phyloP scores from a whole-genome alignment of 2,329 filamentous ascomycete species.

The Aspergillus sojae region DNA sequence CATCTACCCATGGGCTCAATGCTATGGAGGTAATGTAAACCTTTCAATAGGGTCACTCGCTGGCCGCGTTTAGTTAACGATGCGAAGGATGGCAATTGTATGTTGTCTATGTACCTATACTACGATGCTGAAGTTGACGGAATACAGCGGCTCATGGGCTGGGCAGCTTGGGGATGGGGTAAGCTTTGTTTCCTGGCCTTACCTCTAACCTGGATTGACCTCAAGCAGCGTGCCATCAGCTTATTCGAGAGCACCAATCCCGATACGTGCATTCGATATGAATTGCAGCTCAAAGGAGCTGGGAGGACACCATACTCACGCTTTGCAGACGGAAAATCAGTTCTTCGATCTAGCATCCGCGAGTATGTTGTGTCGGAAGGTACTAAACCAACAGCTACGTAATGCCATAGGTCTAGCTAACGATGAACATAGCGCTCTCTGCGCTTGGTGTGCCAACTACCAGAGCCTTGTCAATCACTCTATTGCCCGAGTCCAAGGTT shows the following conservation, averaged over 20 bases:
- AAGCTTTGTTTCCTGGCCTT: conserved; percentile 20
- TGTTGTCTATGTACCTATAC: conserved; percentile 20
- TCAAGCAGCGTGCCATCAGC: conserved; percentile 72
- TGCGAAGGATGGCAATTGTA: conserved; percentile 53
- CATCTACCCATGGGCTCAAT: conserved; percentile 98
- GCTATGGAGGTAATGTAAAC: conserved; percentile 78
- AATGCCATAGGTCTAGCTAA: neutral
- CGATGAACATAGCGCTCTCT: conserved; percentile 59
- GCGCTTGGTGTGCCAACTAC: conserved; percentile 85
- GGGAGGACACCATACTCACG: conserved; percentile 92
- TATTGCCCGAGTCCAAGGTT: conserved; percentile 73
- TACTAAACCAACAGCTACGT: conserved; percentile 14
- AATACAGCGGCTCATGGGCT: conserved; percentile 78
- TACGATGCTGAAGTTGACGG: conserved; percentile 14
- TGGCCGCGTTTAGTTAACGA: conserved; percentile 18
- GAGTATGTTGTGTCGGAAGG: conserved; percentile 93
- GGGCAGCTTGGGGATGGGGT: conserved; percentile 90
- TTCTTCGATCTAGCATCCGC: conserved; percentile 86
- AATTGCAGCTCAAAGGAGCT: conserved; percentile 92
- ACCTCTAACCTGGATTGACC: conserved; percentile 5
- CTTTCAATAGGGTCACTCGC: conserved; percentile 30
- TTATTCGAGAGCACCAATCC: conserved; percentile 87
- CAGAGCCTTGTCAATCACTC: conserved; percentile 77
- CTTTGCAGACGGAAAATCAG: conserved; percentile 94
- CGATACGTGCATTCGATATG: conserved; percentile 71